phyloP scores from a whole-genome alignment of 2,329 filamentous ascomycete genomes.

The Mycosphaerella sp. region DNA sequence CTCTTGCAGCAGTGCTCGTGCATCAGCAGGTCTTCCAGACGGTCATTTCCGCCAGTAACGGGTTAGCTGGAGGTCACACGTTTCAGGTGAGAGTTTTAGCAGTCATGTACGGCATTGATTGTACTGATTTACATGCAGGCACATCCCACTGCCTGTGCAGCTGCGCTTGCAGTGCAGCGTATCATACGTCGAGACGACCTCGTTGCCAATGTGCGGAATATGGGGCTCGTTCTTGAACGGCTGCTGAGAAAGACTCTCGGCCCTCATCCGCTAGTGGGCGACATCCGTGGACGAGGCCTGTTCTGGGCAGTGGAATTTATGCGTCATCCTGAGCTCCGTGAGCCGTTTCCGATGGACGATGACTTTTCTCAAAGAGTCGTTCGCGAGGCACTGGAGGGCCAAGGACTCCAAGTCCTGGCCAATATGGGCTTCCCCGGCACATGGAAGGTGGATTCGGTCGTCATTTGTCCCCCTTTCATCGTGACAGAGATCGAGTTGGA shows the following conservation, averaged over 20 bases:
- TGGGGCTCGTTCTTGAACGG: conserved; percentile 46
- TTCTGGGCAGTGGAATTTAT: conserved; percentile 39
- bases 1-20: conserved; percentile 34
- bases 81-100: not conserved
- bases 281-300: conserved; percentile 53
- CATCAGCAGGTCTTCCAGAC: conserved; percentile 38
- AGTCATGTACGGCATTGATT: not conserved
- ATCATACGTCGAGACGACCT: conserved; percentile 52
- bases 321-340: not conserved
- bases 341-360: not conserved
- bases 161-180: conserved; percentile 55
- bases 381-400: not conserved
- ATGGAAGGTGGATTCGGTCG: conserved; percentile 2
- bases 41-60: conserved; percentile 50
- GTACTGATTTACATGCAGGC: conserved; percentile 31
- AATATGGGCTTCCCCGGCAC: conserved; percentile 2
- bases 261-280: conserved; percentile 46
- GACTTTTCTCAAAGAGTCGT: conserved; percentile 4
- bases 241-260: conserved; percentile 39
- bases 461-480: not conserved
- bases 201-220: conserved; percentile 46
- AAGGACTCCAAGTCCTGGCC: conserved; percentile 1
- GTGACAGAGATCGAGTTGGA: not conserved
- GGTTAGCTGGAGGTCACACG: conserved; percentile 51
- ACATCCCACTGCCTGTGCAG: conserved; percentile 52